Percentiles rank a stretch among this genome's conserved stretches.
These are phyloP conservation scores for Penicillium taxi DNA, from an alignment of 495 filamentous ascomycete genomes.

Conservation along the genomic window DNA sequence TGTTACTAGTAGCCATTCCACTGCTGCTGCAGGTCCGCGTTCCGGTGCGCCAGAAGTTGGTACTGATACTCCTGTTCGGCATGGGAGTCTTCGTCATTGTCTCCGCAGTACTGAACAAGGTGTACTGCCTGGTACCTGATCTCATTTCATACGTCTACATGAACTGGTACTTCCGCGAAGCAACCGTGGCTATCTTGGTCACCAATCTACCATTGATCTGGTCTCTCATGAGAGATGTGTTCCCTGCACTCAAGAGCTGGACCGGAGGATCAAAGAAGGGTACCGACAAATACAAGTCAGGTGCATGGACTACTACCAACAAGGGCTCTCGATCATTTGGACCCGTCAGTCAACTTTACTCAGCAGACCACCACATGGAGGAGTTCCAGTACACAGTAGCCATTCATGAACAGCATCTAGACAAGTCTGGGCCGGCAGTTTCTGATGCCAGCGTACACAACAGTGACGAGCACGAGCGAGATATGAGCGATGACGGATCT, in stretches of 20 bases:
- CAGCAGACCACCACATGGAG: conserved; percentile 30
- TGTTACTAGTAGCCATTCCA: conserved; percentile 56
- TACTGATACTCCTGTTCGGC: conserved; percentile 44
- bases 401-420: too few relatives aligned
- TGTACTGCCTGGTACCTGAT: conserved; percentile 52
- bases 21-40: conserved; percentile 52
- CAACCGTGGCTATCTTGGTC: conserved; percentile 54
- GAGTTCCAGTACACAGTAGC: conserved; percentile 22
- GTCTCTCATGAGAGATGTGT: conserved; percentile 53
- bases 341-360: conserved; percentile 23
- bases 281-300: conserved; percentile 33
- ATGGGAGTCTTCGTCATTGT: conserved; percentile 64
- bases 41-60: conserved; percentile 48
- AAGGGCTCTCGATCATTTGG: conserved; percentile 32
- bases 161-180: conserved; percentile 68
- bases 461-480: conserved; percentile 26
- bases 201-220: conserved; percentile 60
- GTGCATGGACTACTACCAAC: conserved; percentile 27
- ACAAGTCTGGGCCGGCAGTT: conserved; percentile 18
- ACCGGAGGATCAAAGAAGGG: conserved; percentile 35
- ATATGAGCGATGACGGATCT: conserved; percentile 35
- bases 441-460: conserved; percentile 26
- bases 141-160: conserved; percentile 50
- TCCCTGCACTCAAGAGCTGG: conserved; percentile 45
- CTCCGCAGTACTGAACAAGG: conserved; percentile 55